Percentiles rank a stretch among this genome's conserved stretches.
Evolutionary conservation across 208 protist species (phyloP).

Genomic region (Tritrichomonas musculus): DNA sequence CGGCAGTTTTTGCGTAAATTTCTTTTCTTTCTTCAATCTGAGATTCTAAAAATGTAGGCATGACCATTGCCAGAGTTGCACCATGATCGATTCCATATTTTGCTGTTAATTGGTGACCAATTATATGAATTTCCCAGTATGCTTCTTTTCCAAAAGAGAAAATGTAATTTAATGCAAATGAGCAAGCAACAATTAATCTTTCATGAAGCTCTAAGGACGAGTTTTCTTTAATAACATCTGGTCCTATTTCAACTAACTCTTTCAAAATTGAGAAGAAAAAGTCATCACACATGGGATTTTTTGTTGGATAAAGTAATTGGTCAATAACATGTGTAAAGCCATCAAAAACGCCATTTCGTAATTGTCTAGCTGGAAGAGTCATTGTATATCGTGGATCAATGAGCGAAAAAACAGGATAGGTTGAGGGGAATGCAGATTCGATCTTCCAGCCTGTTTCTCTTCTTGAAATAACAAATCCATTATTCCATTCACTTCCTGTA

Average conservation of each 20-base stretch:
- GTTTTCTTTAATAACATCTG: not conserved
- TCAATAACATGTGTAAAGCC: not conserved
- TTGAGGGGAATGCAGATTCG: not conserved
- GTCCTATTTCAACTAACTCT: not conserved
- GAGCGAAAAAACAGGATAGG: not conserved
- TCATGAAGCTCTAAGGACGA: not conserved
- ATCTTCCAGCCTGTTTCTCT: not conserved
- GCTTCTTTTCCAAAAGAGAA: not conserved
- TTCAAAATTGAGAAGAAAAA: not conserved
- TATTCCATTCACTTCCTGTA: no score
- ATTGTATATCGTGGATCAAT: not conserved
- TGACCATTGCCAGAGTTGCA: not conserved
- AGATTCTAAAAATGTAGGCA: not conserved
- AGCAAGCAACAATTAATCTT: not conserved
- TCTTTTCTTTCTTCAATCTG: not conserved
- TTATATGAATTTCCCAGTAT: not conserved
- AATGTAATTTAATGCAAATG: not conserved
- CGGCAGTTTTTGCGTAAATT: not conserved
- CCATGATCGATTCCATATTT: constrained; percentile 19
- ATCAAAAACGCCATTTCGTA: not conserved
- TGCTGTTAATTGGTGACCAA: not conserved
- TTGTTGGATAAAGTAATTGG: not conserved
- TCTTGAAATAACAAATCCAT: not conserved
- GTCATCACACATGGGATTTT: not conserved
- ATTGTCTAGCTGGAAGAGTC: not conserved